Base-by-base conservation (phyloP, 2,329 filamentous ascomycete genomes). In the Aspergillus caelatus region DNA sequence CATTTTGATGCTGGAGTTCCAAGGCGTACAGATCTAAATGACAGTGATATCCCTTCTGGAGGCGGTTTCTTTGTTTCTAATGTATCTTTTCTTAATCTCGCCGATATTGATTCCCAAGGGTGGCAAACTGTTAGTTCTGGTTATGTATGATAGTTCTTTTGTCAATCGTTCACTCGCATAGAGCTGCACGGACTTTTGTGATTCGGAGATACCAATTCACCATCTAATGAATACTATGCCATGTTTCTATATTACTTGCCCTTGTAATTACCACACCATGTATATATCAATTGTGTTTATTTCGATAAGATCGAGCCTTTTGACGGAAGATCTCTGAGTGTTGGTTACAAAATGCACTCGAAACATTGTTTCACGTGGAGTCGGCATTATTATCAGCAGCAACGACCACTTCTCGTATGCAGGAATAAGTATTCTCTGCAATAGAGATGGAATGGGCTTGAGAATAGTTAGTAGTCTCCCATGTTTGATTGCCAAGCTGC, bases 121-220 rank as follows among this genome's bases (percentile, higher is more conserved):
- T 32, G 64, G 62, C 41, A 53, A 34, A 60, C 46, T 61, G 53
- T 57, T 62, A 46, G 30, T 26, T 45, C 28, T 23, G 53, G 30
- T 46, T 28, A 34, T 59, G 28, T 23, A 53, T 62, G 50, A 43
- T 36, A 48, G 41, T 14, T 26, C 32, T n/a, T 34, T 34, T 26
- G 34, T 55, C 50, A 32, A 36, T 50, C 50, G 32, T 39, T 50
- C 46, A 10, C 32, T 50, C 48, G 12, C 52, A 64, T 67, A 68
- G 66, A 65, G 61, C 61, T 59, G 41, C 58, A 52, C 53, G 32
- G 14, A 50, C 21, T 26, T 53, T 59, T 61, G 36, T 45, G 52
- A 23, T 54, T 39, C 34, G 41, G 52, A 36, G 32, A 55, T 55
- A 55, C 52, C 52, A 55, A 54, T 54, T 36, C 23, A 39, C n/a